Percentiles rank a stretch among this genome's conserved stretches.
Conservation (phyloP, 352 stramenopile species). For the Phytopythium ostracodes region DNA sequence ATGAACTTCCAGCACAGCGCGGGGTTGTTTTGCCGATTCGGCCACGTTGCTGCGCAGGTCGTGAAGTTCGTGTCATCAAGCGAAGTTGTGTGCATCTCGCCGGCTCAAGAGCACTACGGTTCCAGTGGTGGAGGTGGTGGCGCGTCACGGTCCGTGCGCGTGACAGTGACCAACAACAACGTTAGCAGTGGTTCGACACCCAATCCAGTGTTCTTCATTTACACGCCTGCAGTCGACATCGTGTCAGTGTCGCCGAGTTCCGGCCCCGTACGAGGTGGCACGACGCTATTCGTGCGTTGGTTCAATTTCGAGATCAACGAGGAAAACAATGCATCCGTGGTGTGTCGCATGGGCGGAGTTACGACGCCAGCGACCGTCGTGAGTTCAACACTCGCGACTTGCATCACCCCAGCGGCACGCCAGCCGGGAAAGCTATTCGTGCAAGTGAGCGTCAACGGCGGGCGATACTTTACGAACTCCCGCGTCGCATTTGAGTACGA, state of each 20-base stretch:
- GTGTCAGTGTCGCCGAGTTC: conserved; percentile 49
- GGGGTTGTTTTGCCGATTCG: conserved; percentile 80
- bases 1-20: conserved; percentile 67
- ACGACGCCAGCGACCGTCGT: conserved; percentile 32
- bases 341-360: conserved; percentile 46
- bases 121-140: conserved; percentile 16
- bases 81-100: conserved; percentile 65
- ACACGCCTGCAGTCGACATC: conserved; percentile 45
- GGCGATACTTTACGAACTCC: conserved; percentile 42
- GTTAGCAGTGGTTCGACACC: conserved; percentile 27
- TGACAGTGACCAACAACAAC: conserved; percentile 76
- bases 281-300: conserved; percentile 44
- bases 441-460: conserved; percentile 54
- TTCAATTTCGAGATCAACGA: conserved; percentile 58
- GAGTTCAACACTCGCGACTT: conserved; percentile 35
- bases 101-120: conserved; percentile 22
- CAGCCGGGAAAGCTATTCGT: conserved; percentile 25
- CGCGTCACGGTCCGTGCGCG: conserved; percentile 25
- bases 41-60: conserved; percentile 32
- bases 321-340: conserved; percentile 9
- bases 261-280: conserved; percentile 49
- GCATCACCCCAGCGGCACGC: conserved; percentile 31
- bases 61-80: conserved; percentile 68
- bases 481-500: conserved; percentile 44
- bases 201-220: conserved; percentile 82